phyloP scores from a whole-genome alignment of 176 grass and related monocot genomes.

The Tillandsia leiboldiana region DNA sequence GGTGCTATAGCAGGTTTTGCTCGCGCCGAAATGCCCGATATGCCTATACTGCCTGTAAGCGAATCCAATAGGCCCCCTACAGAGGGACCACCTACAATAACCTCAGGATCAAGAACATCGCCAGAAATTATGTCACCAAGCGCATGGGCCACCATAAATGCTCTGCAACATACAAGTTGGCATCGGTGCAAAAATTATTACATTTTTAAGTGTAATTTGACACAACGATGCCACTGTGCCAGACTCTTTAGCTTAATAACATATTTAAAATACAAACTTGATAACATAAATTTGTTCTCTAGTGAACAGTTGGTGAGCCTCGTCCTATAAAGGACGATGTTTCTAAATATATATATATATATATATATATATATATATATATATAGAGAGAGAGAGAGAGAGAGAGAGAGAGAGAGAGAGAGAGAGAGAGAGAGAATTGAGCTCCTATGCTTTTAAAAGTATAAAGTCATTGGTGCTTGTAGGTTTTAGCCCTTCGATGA shows the following conservation, averaged over 20 bases:
- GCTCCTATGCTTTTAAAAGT: too few relatives aligned
- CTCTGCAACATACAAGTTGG: slow-evolving; percentile 34
- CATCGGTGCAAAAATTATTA: not conserved
- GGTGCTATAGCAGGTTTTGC: slow-evolving; percentile 56
- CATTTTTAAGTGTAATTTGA: not conserved
- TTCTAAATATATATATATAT: too few relatives aligned
- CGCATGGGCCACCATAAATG: slow-evolving; percentile 82
- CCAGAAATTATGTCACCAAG: slow-evolving; percentile 83
- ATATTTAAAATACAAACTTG: too few relatives aligned
- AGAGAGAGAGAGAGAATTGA: too few relatives aligned
- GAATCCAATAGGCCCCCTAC: slow-evolving; percentile 91
- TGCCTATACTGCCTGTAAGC: slow-evolving; percentile 92
- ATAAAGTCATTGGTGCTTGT: too few relatives aligned
- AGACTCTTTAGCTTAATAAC: not conserved
- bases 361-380: too few relatives aligned
- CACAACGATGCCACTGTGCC: not conserved
- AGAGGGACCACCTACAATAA: slow-evolving; percentile 46
- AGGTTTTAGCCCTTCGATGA: too few relatives aligned
- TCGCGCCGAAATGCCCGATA: slow-evolving; percentile 43
- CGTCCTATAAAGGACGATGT: too few relatives aligned
- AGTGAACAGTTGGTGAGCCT: too few relatives aligned
- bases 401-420: too few relatives aligned
- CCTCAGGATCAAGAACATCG: slow-evolving; percentile 63
- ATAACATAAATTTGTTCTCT: too few relatives aligned
- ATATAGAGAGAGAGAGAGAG: too few relatives aligned